These are phyloP conservation scores for Phyllosticta citribraziliensis DNA, from an alignment of 2,329 filamentous ascomycete genomes.

Conservation along the genomic window DNA sequence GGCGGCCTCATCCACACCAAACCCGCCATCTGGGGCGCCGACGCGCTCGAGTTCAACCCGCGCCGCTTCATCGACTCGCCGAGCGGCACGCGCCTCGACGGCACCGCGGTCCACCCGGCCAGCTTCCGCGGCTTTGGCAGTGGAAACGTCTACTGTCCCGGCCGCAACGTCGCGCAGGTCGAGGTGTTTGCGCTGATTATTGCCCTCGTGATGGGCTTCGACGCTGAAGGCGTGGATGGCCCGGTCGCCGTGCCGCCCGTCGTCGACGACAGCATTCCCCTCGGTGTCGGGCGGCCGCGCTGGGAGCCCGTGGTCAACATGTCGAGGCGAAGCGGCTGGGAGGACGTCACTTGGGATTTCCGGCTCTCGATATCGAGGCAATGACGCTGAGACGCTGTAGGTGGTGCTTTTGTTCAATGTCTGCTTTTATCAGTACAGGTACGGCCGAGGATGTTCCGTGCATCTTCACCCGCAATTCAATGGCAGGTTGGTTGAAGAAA, in stretches of 20 bases:
- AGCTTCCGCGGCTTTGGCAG: neutral
- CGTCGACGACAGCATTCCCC: neutral
- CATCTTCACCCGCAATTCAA: no score
- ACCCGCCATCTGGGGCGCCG: slow-evolving; percentile 34
- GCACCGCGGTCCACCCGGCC: slow-evolving; percentile 12
- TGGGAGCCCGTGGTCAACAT: neutral
- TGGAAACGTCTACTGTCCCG: slow-evolving; percentile 1
- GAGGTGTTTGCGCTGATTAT: neutral
- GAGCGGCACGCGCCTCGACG: slow-evolving; percentile 9
- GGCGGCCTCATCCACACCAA: slow-evolving; percentile 35
- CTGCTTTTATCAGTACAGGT: no score
- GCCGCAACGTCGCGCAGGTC: neutral
- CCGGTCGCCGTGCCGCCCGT: neutral
- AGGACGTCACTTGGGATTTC: neutral
- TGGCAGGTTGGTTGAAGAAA: no score
- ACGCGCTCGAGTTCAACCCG: slow-evolving; percentile 33
- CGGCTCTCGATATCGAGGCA: neutral
- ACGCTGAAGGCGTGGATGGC: neutral
- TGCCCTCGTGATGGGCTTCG: neutral
- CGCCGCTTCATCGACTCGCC: slow-evolving; percentile 1
- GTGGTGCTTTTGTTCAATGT: no score
- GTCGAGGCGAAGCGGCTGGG: neutral
- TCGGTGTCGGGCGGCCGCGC: neutral
- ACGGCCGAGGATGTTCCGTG: no score
- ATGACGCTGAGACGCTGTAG: no score